Percentiles rank a stretch among this genome's conserved stretches.
phyloP scores from a whole-genome alignment of 2,329 filamentous ascomycete genomes.

The Didymella pomorum region DNA sequence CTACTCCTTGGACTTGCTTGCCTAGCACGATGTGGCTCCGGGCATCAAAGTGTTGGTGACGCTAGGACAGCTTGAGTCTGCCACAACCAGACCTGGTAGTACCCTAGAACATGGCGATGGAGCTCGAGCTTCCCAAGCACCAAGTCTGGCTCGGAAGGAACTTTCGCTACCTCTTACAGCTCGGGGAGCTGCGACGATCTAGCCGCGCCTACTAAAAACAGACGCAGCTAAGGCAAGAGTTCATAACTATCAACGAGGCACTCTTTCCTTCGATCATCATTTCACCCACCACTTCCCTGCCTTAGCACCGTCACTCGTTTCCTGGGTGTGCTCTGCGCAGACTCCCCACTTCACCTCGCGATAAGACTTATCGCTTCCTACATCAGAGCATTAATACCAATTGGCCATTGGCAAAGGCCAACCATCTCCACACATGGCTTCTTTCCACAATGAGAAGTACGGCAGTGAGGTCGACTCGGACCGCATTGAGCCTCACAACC shows the following conservation, averaged over 20 bases:
- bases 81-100: slow-evolving; percentile 15
- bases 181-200: slow-evolving; percentile 18
- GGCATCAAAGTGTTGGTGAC: slow-evolving; percentile 20
- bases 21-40: slow-evolving; percentile 13
- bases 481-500: slow-evolving; percentile 24
- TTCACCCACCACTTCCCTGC: slow-evolving; percentile 8
- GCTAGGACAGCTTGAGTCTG: slow-evolving; percentile 15
- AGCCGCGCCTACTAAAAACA: slow-evolving; percentile 22
- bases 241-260: slow-evolving; percentile 19
- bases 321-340: slow-evolving; percentile 12
- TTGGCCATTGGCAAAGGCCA: slow-evolving; percentile 10
- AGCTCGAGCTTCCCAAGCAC: slow-evolving; percentile 15
- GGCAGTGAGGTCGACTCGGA: slow-evolving; percentile 17
- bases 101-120: slow-evolving; percentile 20
- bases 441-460: slow-evolving; percentile 20
- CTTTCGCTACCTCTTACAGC: slow-evolving; percentile 20
- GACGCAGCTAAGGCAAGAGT: slow-evolving; percentile 13
- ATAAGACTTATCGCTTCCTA: slow-evolving; percentile 6
- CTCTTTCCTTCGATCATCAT: slow-evolving; percentile 11
- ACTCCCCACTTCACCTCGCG: not conserved
- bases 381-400: not conserved
- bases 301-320: slow-evolving; percentile 17
- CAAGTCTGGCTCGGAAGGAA: slow-evolving; percentile 13
- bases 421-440: slow-evolving; percentile 11
- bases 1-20: slow-evolving; percentile 5